A percentile compares a stretch with the other conserved stretches of the same genome.
These are phyloP conservation scores for Claviceps capensis DNA, from an alignment of 2,329 filamentous ascomycete genomes.

Conservation along the genomic window DNA sequence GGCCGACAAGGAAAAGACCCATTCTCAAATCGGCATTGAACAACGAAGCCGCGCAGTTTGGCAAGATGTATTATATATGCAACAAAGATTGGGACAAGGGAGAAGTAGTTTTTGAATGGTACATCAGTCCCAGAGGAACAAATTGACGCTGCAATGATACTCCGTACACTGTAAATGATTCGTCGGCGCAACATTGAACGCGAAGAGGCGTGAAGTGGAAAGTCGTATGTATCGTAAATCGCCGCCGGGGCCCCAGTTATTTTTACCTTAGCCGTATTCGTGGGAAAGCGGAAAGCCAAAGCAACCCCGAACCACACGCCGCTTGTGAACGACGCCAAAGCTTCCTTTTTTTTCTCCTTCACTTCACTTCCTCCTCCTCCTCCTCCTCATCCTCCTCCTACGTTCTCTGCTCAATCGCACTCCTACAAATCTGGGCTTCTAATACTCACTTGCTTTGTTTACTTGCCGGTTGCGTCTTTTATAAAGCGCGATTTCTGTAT, in stretches of 20 bases:
- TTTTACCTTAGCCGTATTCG: neutral
- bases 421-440: neutral
- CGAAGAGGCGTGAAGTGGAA: no score
- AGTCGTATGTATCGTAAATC: no score
- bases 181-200: no score
- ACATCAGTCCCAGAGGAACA: no score
- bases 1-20: neutral
- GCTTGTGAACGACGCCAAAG: conserved; percentile 2
- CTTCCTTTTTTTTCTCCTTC: neutral
- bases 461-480: neutral
- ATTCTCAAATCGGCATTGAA: neutral
- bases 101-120: no score
- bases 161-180: no score
- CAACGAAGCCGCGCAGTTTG: no score
- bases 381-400: neutral
- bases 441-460: neutral
- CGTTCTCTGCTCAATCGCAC: neutral
- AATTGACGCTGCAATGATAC: no score
- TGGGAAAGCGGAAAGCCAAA: neutral
- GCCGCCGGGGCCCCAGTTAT: neutral
- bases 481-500: no score
- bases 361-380: neutral
- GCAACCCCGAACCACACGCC: neutral
- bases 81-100: no score
- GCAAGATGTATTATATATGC: no score